Percentiles rank a stretch among this genome's conserved stretches.
phyloP scores from a whole-genome alignment of 345 rosid species.

The Linum trigynum region DNA sequence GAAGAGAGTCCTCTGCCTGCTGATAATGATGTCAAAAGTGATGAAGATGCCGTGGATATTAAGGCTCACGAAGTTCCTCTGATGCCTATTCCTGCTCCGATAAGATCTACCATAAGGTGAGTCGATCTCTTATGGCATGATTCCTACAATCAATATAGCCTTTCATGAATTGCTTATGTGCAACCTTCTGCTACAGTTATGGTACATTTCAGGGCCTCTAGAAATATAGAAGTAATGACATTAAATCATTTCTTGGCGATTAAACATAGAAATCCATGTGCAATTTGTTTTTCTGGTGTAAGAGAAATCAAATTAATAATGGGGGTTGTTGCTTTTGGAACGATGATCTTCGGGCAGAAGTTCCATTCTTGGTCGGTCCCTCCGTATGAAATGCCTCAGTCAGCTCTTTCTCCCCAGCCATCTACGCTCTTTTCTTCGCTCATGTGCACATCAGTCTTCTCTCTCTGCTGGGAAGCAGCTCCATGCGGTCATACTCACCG shows the following conservation, averaged over 20 bases:
- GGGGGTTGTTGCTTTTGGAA: neutral
- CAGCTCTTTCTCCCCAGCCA: conserved; percentile 13
- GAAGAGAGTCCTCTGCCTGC: conserved; percentile 47
- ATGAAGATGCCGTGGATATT: conserved; percentile 59
- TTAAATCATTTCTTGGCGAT: neutral
- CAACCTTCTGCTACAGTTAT: neutral
- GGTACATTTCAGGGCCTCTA: neutral
- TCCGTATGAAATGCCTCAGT: conserved; percentile 29
- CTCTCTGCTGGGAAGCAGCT: conserved; percentile 38
- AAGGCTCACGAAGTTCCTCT: conserved; percentile 35
- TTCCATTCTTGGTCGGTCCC: neutral
- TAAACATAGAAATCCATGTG: neutral
- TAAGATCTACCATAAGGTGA: conserved; percentile 69
- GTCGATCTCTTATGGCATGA: conserved; percentile 9
- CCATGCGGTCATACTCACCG: conserved; percentile 52
- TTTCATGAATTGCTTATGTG: neutral
- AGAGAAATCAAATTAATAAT: neutral
- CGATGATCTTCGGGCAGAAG: neutral
- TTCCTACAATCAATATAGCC: neutral
- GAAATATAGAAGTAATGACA: neutral
- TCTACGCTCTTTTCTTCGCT: conserved; percentile 49
- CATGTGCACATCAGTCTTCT: conserved; percentile 36
- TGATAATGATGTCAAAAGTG: conserved; percentile 35
- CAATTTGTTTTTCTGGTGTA: neutral
- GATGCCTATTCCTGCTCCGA: conserved; percentile 42